Evolutionary conservation across 495 filamentous ascomycete genomes (phyloP), one percentile per base, ranked within the genome.

Genomic region (Parmelia sp.): DNA sequence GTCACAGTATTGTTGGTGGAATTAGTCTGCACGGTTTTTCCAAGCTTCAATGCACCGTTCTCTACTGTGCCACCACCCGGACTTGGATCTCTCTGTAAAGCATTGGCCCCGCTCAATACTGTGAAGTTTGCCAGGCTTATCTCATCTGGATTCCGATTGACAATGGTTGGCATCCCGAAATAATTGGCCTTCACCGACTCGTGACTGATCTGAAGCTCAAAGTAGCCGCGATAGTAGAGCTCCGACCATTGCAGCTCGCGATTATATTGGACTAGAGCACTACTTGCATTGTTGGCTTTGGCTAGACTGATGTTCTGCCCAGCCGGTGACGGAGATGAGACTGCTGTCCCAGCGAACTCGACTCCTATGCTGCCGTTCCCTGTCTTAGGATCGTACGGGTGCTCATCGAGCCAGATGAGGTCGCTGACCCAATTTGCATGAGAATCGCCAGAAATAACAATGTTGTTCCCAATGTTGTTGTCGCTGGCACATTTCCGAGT

Each of bases 211-310:
- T 77, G 73, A 1, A 88, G 71, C 53, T 85, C 80, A 66, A 83
- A 88, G 61, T 86, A 86, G 3, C 84, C 87, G 33, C 86, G 77
- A 69, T 90, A 90, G 69, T 84, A 89, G 57, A 83, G 71, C 64
- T 89, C 87, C 64, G 83, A 80, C 86, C 87, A 90, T 73, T 88
- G 85, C 65, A 90, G 76, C 70, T 86, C 83, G 27, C 73, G 70
- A 68, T 88, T 89, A 23, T 75, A 74, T 9, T 60, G 72, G 33
- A 84, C 75, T 21, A 84, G 76, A 59, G 71, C 75, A 25, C 72
- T 29, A 25, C 76, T 75, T 63, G 72, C 67, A 60, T 74, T 73
- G 58, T 80, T 77, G 27, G 82, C 80, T 17, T 60, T 66, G 3
- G 70, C 71, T 44, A 85, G 69, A 15, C 77, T 74, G 27, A 80